Percentiles rank a stretch among this genome's conserved stretches.
These are phyloP conservation scores for Stevia rebaudiana DNA, from an alignment of 140 eudicot species.

Conservation along the genomic window DNA sequence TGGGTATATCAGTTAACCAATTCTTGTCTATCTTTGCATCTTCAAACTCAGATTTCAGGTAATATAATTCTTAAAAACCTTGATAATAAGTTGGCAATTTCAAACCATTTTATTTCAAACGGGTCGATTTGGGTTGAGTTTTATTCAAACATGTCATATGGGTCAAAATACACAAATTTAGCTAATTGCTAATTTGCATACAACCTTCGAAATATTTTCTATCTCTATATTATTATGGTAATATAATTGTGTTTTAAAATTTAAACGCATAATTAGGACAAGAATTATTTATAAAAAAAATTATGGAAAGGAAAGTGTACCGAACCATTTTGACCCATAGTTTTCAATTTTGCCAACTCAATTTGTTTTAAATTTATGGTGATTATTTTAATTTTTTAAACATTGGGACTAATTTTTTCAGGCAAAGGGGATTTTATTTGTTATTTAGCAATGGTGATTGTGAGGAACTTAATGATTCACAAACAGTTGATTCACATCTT, in stretches of 20 bases:
- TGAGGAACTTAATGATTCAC: constrained; percentile 81
- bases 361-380: background rate
- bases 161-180: background rate
- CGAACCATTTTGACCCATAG: background rate
- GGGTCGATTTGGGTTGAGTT: background rate
- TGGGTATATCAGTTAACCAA: constrained; percentile 86
- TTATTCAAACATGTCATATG: background rate
- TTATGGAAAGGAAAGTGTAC: background rate
- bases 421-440: constrained; percentile 82
- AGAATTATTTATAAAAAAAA: background rate
- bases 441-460: constrained; percentile 71
- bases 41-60: constrained; percentile 94
- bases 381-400: background rate
- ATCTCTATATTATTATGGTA: background rate
- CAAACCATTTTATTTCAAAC: background rate
- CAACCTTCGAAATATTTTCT: background rate
- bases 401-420: constrained; percentile 19
- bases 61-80: background rate
- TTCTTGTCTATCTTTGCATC: constrained; percentile 90
- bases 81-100: background rate
- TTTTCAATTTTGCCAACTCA: background rate
- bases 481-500: constrained; percentile 79
- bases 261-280: background rate
- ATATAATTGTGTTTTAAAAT: background rate
- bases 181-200: too few relatives aligned